Conservation (phyloP, 2,329 filamentous ascomycete genomes). For the Talaromyces rugulosus region DNA sequence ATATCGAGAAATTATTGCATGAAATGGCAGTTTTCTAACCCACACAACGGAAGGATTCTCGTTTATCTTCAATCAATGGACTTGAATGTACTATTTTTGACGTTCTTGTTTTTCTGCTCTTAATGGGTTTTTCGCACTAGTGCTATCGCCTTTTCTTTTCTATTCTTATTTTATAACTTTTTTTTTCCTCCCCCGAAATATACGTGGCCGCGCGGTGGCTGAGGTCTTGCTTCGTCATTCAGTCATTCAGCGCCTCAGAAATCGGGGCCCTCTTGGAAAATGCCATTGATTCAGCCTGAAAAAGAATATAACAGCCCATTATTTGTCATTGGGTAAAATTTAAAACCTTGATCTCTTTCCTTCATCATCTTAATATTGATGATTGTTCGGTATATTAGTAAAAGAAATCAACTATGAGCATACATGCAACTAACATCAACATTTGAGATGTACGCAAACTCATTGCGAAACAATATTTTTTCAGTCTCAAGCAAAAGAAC, state of each 20-base stretch:
- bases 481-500: background rate
- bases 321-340: background rate
- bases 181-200: background rate
- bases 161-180: background rate
- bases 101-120: background rate
- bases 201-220: conserved; percentile 1
- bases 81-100: background rate
- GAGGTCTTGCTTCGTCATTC: background rate
- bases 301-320: background rate
- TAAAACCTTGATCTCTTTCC: background rate
- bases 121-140: background rate
- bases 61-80: background rate
- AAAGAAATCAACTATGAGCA: background rate
- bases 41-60: background rate
- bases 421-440: background rate
- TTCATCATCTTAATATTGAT: too few species aligned
- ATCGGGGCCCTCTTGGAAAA: background rate
- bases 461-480: background rate
- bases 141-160: background rate
- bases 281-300: background rate
- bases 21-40: background rate
- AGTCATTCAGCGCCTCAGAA: background rate
- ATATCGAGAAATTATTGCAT: background rate
- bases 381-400: background rate
- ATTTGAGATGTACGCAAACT: background rate